Evolutionary conservation across 306 rosid genomes (phyloP).

Genomic region (Pterocarpus macrocarpus): DNA sequence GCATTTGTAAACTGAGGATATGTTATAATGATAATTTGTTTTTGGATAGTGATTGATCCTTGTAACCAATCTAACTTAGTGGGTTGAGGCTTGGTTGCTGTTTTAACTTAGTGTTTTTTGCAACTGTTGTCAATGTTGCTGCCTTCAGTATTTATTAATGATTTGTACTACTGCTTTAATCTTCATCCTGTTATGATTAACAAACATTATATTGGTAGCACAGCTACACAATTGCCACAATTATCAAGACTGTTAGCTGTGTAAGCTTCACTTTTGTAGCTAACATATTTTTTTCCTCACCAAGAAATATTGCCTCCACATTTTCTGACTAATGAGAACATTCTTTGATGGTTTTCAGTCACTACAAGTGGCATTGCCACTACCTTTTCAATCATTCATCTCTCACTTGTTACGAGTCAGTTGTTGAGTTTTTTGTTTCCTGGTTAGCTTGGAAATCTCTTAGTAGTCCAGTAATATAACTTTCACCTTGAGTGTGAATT

Average conservation of each 20-base stretch:
- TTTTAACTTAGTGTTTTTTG: background rate
- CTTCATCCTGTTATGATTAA: slow-evolving; percentile 9
- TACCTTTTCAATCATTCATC: slow-evolving; percentile 18
- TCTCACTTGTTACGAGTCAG: background rate
- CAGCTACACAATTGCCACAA: background rate
- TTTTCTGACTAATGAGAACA: slow-evolving; percentile 1
- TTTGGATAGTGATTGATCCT: background rate
- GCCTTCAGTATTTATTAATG: background rate
- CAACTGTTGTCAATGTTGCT: background rate
- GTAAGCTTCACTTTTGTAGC: background rate
- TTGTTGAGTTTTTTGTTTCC: background rate
- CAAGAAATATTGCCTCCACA: background rate
- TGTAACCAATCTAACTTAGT: background rate
- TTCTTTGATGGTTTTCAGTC: background rate
- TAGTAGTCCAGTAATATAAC: background rate
- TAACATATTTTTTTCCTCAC: background rate
- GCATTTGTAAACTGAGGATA: background rate
- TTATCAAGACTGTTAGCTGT: background rate
- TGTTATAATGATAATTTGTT: background rate
- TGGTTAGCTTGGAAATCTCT: background rate
- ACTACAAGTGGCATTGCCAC: background rate
- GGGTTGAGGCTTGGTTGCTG: background rate
- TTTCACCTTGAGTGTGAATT: background rate
- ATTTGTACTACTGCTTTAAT: background rate
- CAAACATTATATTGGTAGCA: background rate